Conservation (phyloP, 2,329 filamentous ascomycete genomes). For the Sporothrix protearum region DNA sequence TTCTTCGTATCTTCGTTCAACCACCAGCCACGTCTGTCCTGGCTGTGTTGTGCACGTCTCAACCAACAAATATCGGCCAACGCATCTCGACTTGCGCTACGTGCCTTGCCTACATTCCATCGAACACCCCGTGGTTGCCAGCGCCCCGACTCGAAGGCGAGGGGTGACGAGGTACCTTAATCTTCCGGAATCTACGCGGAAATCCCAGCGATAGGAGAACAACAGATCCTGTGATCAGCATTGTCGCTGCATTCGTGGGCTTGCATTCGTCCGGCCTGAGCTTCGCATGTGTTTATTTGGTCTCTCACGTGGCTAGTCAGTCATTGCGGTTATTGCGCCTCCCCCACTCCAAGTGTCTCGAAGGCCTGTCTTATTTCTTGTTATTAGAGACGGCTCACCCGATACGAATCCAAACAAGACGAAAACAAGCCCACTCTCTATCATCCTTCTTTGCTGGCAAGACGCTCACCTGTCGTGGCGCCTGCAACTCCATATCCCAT, state of each 20-base stretch:
- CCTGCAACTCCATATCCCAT: background rate
- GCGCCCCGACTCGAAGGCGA: background rate
- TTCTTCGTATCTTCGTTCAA: background rate
- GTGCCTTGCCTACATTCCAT: background rate
- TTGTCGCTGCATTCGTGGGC: conserved; percentile 7
- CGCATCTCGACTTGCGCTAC: background rate
- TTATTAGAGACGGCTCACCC: too few relatives aligned
- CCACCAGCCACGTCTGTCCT: conserved; percentile 5
- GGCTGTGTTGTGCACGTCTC: conserved; percentile 8
- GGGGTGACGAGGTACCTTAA: conserved; percentile 1
- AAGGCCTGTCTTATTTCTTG: background rate
- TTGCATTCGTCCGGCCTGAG: background rate
- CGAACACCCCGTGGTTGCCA: background rate
- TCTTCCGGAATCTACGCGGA: background rate
- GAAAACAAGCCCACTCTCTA: background rate
- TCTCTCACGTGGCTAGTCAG: conserved; percentile 1
- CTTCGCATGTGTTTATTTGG: background rate
- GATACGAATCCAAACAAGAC: background rate
- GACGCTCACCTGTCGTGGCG: background rate
- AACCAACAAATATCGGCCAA: background rate
- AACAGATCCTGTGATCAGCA: conserved; percentile 3
- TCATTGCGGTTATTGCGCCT: background rate
- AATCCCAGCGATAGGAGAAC: background rate
- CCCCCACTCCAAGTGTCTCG: background rate
- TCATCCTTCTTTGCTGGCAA: background rate